These are phyloP conservation scores for Pestalotiopsis sp. DNA, from an alignment of 2,329 filamentous ascomycete species.

Conservation along the genomic window DNA sequence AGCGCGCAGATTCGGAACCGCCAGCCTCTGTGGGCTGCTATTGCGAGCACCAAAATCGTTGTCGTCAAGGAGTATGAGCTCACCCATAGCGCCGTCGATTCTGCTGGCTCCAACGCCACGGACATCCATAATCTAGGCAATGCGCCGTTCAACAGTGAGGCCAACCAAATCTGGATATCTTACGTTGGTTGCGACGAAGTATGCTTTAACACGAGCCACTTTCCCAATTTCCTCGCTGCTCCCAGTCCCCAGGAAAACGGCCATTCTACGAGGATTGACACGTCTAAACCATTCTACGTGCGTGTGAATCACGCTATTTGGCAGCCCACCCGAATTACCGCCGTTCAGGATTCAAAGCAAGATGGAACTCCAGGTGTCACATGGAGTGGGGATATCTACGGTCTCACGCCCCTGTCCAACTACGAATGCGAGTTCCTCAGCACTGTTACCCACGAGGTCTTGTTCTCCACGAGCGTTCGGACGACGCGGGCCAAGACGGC, in stretches of 20 bases:
- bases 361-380: conserved; percentile 45
- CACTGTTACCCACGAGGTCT: conserved; percentile 63
- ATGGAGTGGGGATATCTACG: conserved; percentile 75
- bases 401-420: conserved; percentile 71
- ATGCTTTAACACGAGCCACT: conserved; percentile 74
- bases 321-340: conserved; percentile 75
- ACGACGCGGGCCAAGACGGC: conserved; percentile 57
- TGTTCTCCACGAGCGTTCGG: conserved; percentile 74
- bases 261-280: conserved; percentile 58
- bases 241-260: conserved; percentile 37
- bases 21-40: conserved; percentile 91
- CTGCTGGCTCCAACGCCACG: conserved; percentile 73
- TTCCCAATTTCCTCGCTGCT: conserved; percentile 47
- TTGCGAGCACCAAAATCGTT: conserved; percentile 95
- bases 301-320: conserved; percentile 78
- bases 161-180: conserved; percentile 78
- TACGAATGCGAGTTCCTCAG: conserved; percentile 81
- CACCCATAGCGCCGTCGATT: conserved; percentile 75
- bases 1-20: conserved; percentile 87
- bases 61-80: conserved; percentile 91
- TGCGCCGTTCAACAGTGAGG: conserved; percentile 71
- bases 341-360: conserved; percentile 42
- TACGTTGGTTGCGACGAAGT: conserved; percentile 80
- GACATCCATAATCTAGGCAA: conserved; percentile 79
- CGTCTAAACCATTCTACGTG: conserved; percentile 77